A percentile compares a stretch with the other conserved stretches of the same genome.
phyloP scores from a whole-genome alignment of 2,329 filamentous ascomycete genomes.

The Fusarium coffeatum region DNA sequence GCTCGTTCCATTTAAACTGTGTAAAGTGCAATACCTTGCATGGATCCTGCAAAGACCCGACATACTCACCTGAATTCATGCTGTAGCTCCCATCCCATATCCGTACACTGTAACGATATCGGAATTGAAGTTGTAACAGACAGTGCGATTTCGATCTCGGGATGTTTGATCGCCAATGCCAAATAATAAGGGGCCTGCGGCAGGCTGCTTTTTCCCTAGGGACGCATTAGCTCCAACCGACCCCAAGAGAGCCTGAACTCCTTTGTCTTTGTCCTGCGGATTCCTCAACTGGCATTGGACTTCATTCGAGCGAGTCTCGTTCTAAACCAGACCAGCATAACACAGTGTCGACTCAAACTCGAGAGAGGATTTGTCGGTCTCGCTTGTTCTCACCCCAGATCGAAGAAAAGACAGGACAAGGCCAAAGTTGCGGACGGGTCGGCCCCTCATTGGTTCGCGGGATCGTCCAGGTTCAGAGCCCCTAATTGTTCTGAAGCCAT shows the following conservation, averaged over 20 bases:
- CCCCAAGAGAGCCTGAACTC: neutral
- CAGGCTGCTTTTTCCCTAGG: slow-evolving; percentile 12
- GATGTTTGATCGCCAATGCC: slow-evolving; percentile 38
- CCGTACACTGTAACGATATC: neutral
- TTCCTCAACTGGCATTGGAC: neutral
- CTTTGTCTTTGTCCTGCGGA: neutral
- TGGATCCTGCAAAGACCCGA: neutral
- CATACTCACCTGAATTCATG: slow-evolving; percentile 3
- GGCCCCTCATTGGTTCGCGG: slow-evolving; percentile 46
- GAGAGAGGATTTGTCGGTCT: slow-evolving; percentile 34
- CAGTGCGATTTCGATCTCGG: slow-evolving; percentile 33
- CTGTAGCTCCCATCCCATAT: neutral
- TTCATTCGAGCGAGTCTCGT: neutral
- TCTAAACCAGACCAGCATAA: slow-evolving; percentile 7
- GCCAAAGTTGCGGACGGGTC: slow-evolving; percentile 44
- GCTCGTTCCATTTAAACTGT: neutral
- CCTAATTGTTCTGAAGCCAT: slow-evolving; percentile 43
- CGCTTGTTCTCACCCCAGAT: slow-evolving; percentile 37
- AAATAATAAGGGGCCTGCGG: slow-evolving; percentile 37
- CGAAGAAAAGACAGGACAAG: slow-evolving; percentile 34
- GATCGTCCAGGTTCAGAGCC: slow-evolving; percentile 37
- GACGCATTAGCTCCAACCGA: slow-evolving; percentile 3
- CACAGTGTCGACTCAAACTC: slow-evolving; percentile 36
- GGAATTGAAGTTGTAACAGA: slow-evolving; percentile 16
- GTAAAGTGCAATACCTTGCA: neutral